Evolutionary conservation across 1,139 yeast species (phyloP), one percentile per base, ranked within the genome.

Genomic region (Yamadazyma trypodendri): DNA sequence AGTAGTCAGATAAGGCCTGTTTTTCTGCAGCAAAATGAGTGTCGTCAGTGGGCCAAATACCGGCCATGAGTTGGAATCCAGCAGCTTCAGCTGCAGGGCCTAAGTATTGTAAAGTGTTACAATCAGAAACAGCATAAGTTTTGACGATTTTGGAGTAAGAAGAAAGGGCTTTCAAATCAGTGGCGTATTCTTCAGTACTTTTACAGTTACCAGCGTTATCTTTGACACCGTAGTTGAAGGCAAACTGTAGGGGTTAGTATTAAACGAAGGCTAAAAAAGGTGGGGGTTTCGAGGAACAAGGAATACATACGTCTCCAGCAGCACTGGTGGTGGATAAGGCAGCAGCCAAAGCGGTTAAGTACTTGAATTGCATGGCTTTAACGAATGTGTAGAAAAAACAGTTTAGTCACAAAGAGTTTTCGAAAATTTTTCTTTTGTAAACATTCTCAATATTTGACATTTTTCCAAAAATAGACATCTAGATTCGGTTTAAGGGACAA

Each of bases 11-110:
- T 55, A 88, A 72, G 31, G 96, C 95, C 24, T 60, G 56, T 60
- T 84, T 76, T 66, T 89, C 97, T 6, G 69, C 81, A 28, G 61
- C 65, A 57, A 73, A 88, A 60, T 86, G 94, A 38, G 79, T 61
- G 39, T 79, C 86, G 56, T 86, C 95, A 38, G 72, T 85, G 60
- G 96, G 96, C 96, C 96, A 88, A 52, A 89, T 74, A 63, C 96
- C 96, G 35, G 86, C 68, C 61, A 87, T 77, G 38, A 85, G 62
- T 55, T 75, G 69, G 74, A 89, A 84, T 38, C 88, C 86, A 48
- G 80, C 80, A 37, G 70, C 67, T 55, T 82, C 89, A 42, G 88
- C 87, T 44, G 89, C 96, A 33, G 96, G 96, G 40, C 88, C 95
- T 52, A 90, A 68, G 58, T 72, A 72, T 65, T 83, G 77, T 58